Evolutionary conservation across 148 eudicot genomes (phyloP).

Genomic region (Rhododendron kiyosumense): DNA sequence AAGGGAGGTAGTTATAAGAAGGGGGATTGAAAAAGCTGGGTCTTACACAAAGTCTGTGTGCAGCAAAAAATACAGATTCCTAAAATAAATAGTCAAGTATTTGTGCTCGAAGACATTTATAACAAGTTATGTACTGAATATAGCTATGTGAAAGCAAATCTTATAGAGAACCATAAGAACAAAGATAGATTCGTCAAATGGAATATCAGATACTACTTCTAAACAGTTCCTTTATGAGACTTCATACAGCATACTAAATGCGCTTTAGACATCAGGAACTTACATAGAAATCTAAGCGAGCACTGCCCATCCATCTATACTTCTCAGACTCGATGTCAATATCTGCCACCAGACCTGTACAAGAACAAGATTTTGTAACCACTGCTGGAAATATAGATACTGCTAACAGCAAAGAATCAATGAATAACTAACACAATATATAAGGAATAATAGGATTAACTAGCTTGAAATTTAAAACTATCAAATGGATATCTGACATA

Average conservation of each 20-base stretch:
- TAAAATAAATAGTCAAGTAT: background rate
- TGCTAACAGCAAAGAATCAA: background rate
- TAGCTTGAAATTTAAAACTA: background rate
- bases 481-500: slow-evolving; percentile 19
- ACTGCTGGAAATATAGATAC: background rate
- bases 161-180: background rate
- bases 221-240: background rate
- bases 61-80: background rate
- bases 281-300: slow-evolving; percentile 84
- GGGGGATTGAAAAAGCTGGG: background rate
- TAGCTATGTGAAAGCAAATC: background rate
- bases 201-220: background rate
- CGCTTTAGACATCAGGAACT: slow-evolving; percentile 11
- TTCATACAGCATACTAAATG: background rate
- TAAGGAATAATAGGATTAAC: slow-evolving; percentile 1
- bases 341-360: slow-evolving; percentile 85
- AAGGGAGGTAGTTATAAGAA: background rate
- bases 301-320: slow-evolving; percentile 97
- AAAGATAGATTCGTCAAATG: background rate
- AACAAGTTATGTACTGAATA: background rate
- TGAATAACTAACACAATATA: background rate
- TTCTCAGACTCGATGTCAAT: slow-evolving; percentile 95
- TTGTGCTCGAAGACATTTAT: background rate
- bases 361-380: background rate
- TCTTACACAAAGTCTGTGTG: background rate